Evolutionary conservation across 192 early-diverging fungal species (phyloP).

Genomic region (Neocallimastix lanati): DNA sequence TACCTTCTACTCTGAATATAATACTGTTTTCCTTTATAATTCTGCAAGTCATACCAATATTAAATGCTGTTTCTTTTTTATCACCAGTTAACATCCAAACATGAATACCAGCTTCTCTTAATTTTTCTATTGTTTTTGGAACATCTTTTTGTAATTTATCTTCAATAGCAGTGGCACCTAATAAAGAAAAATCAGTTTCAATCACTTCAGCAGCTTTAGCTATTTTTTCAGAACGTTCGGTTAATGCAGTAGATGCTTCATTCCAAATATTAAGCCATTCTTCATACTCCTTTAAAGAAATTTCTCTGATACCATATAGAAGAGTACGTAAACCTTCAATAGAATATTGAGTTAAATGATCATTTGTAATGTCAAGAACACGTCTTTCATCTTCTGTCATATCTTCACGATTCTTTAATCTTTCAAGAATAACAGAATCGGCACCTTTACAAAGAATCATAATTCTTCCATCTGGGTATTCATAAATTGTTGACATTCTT

Average conservation of each 20-base stretch:
- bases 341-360: neutral
- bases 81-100: conserved; percentile 44
- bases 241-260: conserved; percentile 48
- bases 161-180: conserved; percentile 41
- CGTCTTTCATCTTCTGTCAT: conserved; percentile 2
- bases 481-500: conserved; percentile 67
- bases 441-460: conserved; percentile 78
- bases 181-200: conserved; percentile 19
- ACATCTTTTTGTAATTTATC: conserved; percentile 36
- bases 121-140: conserved; percentile 38
- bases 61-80: conserved; percentile 44
- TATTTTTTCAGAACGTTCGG: conserved; percentile 28
- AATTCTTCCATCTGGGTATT: conserved; percentile 52
- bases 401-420: conserved; percentile 20
- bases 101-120: conserved; percentile 24
- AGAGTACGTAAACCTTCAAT: conserved; percentile 67
- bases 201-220: conserved; percentile 17
- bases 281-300: conserved; percentile 43
- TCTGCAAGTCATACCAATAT: conserved; percentile 53
- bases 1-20: conserved; percentile 8
- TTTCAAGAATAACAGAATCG: conserved; percentile 65
- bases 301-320: conserved; percentile 47
- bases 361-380: neutral
- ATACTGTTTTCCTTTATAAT: conserved; percentile 14
- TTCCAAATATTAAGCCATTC: conserved; percentile 21